These are phyloP conservation scores for Saprolegnia parasitica DNA, from an alignment of 352 stramenopile genomes.

Conservation along the genomic window DNA sequence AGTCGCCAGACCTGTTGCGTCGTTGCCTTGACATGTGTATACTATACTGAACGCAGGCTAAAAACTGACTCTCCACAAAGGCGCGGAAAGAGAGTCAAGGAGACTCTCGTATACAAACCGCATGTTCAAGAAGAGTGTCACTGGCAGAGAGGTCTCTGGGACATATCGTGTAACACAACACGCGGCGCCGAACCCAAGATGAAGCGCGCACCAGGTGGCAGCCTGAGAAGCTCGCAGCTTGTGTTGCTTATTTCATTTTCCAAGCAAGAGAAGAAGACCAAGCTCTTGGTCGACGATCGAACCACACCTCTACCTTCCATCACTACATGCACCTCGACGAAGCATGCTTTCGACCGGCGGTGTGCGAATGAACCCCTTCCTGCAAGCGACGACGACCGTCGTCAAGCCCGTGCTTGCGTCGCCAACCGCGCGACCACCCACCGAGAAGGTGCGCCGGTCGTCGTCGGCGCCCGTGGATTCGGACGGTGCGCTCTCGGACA, in stretches of 20 bases:
- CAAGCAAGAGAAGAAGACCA: constrained; percentile 7
- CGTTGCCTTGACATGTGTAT: background rate
- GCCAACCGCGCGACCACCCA: background rate
- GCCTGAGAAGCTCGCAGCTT: background rate
- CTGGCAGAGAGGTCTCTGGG: background rate
- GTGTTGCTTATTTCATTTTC: constrained; percentile 11
- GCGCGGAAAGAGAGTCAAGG: background rate
- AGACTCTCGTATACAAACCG: constrained; percentile 17
- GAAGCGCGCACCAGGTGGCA: background rate
- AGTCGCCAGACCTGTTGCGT: background rate
- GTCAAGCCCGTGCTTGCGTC: background rate
- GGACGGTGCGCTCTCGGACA: constrained; percentile 1
- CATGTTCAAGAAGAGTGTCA: background rate
- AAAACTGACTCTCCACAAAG: background rate
- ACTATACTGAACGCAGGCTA: background rate
- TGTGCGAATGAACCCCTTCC: constrained; percentile 8
- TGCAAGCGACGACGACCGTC: background rate
- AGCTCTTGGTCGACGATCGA: background rate
- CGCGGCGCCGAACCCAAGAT: background rate
- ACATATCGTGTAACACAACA: background rate
- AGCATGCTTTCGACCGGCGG: constrained; percentile 8
- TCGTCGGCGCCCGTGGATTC: constrained; percentile 6
- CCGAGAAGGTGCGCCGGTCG: constrained; percentile 11
- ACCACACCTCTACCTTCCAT: background rate
- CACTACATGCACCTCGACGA: constrained; percentile 1